A percentile compares a stretch with the other conserved stretches of the same genome.
Conservation (phyloP, 116 monocot species). For the Dioscorea cayenensis region DNA sequence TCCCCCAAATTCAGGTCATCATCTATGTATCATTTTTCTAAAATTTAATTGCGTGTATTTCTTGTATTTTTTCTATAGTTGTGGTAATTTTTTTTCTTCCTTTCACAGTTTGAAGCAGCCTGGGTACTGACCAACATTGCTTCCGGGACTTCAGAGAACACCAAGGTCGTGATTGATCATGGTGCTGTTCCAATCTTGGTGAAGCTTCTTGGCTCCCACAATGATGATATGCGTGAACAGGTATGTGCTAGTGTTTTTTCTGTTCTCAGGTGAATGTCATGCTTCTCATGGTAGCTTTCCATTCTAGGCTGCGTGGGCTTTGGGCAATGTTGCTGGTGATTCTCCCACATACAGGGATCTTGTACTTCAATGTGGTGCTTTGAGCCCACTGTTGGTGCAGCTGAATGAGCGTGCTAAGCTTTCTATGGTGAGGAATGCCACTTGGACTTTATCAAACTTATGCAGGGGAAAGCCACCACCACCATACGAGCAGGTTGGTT, state of each 20-base stretch:
- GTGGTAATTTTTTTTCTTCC: neutral
- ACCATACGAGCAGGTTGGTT: constrained; percentile 73
- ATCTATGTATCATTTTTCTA: neutral
- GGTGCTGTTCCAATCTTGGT: constrained; percentile 66
- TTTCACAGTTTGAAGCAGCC: constrained; percentile 48
- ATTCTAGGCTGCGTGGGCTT: constrained; percentile 83
- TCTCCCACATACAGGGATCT: constrained; percentile 76
- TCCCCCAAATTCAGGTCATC: constrained; percentile 43
- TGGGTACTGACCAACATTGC: constrained; percentile 65
- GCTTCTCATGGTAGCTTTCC: neutral
- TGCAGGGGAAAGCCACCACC: constrained; percentile 94
- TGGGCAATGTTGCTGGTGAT: constrained; percentile 98
- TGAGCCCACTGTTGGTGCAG: constrained; percentile 69
- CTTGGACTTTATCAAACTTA: constrained; percentile 92
- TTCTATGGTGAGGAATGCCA: constrained; percentile 90
- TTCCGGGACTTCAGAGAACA: constrained; percentile 57
- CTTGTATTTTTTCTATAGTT: neutral
- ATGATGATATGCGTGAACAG: constrained; percentile 64
- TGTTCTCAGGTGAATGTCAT: neutral
- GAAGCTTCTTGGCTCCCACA: constrained; percentile 49
- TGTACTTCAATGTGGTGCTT: constrained; percentile 61
- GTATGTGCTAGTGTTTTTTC: constrained; percentile 7
- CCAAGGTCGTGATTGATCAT: constrained; percentile 59
- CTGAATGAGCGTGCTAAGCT: constrained; percentile 84
- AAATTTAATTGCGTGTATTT: neutral